phyloP scores from a whole-genome alignment of 345 rosid genomes.

The Populus pruinosa region DNA sequence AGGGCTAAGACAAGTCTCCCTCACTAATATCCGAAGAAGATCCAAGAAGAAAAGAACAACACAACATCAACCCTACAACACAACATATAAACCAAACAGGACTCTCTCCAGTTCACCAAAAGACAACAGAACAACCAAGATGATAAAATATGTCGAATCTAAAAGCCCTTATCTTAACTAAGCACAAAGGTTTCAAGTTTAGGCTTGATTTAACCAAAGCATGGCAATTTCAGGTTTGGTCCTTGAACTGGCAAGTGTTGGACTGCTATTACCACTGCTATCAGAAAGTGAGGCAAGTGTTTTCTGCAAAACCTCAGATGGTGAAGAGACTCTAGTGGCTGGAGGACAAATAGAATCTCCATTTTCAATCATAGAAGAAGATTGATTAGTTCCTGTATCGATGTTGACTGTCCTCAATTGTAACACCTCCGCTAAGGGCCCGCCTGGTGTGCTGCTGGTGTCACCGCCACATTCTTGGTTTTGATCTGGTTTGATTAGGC shows the following conservation, averaged over 20 bases:
- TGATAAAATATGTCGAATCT: not conserved
- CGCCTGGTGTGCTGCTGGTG: conserved; percentile 45
- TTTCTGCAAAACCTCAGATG: conserved; percentile 55
- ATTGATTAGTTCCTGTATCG: conserved; percentile 2
- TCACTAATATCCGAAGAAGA: not conserved
- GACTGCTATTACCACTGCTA: conserved; percentile 55
- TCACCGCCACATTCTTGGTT: conserved; percentile 20
- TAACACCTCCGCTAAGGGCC: conserved; percentile 74
- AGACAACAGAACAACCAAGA: not conserved
- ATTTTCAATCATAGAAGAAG: conserved; percentile 20
- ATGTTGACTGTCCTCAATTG: conserved; percentile 30
- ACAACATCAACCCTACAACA: not conserved
- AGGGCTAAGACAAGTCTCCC: not conserved
- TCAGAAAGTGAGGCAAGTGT: conserved; percentile 53
- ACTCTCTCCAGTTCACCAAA: not conserved
- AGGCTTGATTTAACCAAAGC: conserved; percentile 33
- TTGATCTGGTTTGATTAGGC: conserved; percentile 26
- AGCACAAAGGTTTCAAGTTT: conserved; percentile 3
- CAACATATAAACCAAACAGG: not conserved
- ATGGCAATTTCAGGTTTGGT: conserved; percentile 34
- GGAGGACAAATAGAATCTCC: conserved; percentile 29
- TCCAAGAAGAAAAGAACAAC: not conserved
- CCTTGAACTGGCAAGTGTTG: conserved; percentile 30
- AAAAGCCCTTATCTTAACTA: not conserved
- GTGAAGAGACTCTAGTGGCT: conserved; percentile 44